Base-by-base conservation (phyloP, 495 filamentous ascomycete species). In the Alectoria sarmentosa region DNA sequence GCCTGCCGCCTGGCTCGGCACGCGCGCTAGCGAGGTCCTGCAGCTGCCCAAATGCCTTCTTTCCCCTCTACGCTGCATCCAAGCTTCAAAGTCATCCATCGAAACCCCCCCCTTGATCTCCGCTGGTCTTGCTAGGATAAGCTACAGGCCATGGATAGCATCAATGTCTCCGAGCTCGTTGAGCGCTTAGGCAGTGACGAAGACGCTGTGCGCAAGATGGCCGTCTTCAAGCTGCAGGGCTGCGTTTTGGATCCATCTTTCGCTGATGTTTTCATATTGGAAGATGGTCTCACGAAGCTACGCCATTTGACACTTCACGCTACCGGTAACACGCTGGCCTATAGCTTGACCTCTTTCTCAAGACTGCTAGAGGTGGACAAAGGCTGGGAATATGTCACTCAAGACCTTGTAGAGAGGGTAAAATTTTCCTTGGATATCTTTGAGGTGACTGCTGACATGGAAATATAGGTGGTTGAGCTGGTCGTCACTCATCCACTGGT, bases 141-240 rank as follows among this genome's bases (percentile, higher is more conserved):
- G 44, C 9, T 28, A 17, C 21, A 34, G 21, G n/a, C 21, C 23
- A 86, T 86, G 84, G 84, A 85, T 44, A 80, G 71, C 66, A 77
- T 79, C 73, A 82, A 86, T 69, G 79, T 90, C 57, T 74, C 81
- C 13, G 85, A 89, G 70, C 81, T 91, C 66, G 84, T 91, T 49
- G 80, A 83, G 70, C 82, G 88, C 48, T 78, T 91, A 60, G 83
- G 85, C 39, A 86, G 84, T 71, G 86, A 89, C 57, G 87, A 90
- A 83, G 95, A 98, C 82, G 90, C 90, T 39, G 90, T 91, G 62
- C 90, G 94, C 69, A 99, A 99, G 79, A 97, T 96, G 91, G 94
- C 94, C 17, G 95, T 92, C 65, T 99, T 99, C 83, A 96, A 96
- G 76, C 85, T 99, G 46, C 94, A 99, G 75, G 83, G 85, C 48